Evolutionary conservation across 352 stramenopile species (phyloP).

Genomic region (Phytophthora fragariaefolia): DNA sequence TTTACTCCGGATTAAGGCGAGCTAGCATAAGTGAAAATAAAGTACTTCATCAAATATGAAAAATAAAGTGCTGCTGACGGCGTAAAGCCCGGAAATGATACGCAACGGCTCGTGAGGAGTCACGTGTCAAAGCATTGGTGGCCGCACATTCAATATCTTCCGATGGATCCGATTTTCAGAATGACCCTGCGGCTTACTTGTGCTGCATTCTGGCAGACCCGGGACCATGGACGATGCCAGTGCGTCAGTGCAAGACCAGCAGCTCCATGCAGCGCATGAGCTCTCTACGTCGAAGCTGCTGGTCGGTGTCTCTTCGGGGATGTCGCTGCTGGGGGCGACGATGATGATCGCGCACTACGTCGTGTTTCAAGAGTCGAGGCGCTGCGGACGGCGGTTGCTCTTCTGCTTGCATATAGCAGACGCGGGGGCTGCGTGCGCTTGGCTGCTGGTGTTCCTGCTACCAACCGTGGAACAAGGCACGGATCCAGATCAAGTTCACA

Average conservation of each 20-base stretch:
- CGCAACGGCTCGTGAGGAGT: slow-evolving; percentile 28
- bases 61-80: no score
- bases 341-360: slow-evolving; percentile 67
- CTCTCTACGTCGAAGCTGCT: slow-evolving; percentile 50
- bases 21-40: no score
- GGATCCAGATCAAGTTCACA: background rate
- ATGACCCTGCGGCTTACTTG: slow-evolving; percentile 7
- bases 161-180: slow-evolving; percentile 13
- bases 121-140: slow-evolving; percentile 15
- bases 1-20: slow-evolving; percentile 81
- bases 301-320: slow-evolving; percentile 42
- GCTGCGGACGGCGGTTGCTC: slow-evolving; percentile 66
- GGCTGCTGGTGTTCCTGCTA: slow-evolving; percentile 60
- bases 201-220: slow-evolving; percentile 1
- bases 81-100: no score
- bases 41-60: no score
- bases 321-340: slow-evolving; percentile 55
- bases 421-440: slow-evolving; percentile 48
- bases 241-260: slow-evolving; percentile 13
- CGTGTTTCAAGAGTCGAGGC: slow-evolving; percentile 64
- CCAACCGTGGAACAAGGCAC: slow-evolving; percentile 17
- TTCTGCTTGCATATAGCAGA: slow-evolving; percentile 74
- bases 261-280: slow-evolving; percentile 31
- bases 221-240: slow-evolving; percentile 16
- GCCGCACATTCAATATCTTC: slow-evolving; percentile 25